Evolutionary conservation across 179 eudicot genomes (phyloP).

Genomic region (Silene noctiflora): DNA sequence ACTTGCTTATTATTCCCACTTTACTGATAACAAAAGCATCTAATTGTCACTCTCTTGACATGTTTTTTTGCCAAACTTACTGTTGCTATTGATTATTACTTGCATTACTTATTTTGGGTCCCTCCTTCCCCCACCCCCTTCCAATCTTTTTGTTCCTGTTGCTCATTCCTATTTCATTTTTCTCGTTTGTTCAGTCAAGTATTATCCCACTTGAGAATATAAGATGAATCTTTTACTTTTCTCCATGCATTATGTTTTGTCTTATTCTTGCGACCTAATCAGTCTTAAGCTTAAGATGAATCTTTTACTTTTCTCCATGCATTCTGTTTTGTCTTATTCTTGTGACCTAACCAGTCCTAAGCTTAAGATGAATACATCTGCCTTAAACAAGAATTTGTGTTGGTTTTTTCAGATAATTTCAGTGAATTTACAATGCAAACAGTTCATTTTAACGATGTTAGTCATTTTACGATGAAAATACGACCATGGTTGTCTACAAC

Average conservation of each 20-base stretch:
- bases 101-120: conserved; percentile 12
- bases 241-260: too few relatives aligned
- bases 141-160: background rate
- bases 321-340: too few relatives aligned
- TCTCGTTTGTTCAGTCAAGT: too few relatives aligned
- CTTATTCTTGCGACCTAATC: too few relatives aligned
- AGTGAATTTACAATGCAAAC: background rate
- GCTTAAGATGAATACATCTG: too few relatives aligned
- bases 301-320: too few relatives aligned
- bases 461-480: background rate
- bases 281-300: too few relatives aligned
- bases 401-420: background rate
- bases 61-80: conserved; percentile 29
- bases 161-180: background rate
- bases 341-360: too few relatives aligned
- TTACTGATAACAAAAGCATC: conserved; percentile 11
- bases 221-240: too few relatives aligned
- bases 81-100: background rate
- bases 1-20: background rate
- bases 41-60: conserved; percentile 1
- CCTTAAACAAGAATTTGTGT: too few relatives aligned
- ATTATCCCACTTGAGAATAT: too few relatives aligned
- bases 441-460: background rate
- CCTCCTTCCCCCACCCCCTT: background rate
- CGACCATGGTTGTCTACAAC: background rate